Base-by-base conservation (phyloP, 2,329 filamentous ascomycete species). In the Teratosphaeria pseudoeucalypti region DNA sequence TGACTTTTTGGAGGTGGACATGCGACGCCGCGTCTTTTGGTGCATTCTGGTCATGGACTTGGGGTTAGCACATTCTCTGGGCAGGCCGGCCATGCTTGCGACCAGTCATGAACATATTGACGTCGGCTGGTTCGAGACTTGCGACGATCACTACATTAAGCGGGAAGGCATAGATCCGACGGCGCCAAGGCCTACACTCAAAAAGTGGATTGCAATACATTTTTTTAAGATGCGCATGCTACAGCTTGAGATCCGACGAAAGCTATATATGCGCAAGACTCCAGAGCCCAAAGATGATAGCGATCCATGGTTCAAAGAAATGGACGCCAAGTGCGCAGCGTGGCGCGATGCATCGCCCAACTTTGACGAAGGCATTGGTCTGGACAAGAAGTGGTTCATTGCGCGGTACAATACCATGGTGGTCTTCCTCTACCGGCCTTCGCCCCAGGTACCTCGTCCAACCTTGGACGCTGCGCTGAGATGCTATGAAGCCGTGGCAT, bases 221-320 rank as follows among this genome's bases (percentile, higher is more conserved):
- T 94, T 95, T 68, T 91, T 91, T 77, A 92, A 89, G 70, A 95
- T 96, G 90, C 82, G 90, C 58, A 75, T 95, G 60, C 78, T 92
- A 12, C 92, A 96, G 71, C 84, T 92, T 14, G 92, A 97, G 73
- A 94, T 96, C 52, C 82, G 91, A 60, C 84, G 91, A 60, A 87
- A 85, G 6, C 78, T 97, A 0, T 97, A 99, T 71, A 87, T 95
- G 66, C 87, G 86, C 73, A 94, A 94, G 73, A 82, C 87, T 53
- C 76, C 84, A 0, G 86, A 89, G 56, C 92, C 92, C 0, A 84
- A 83, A 57, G 83, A 87, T 69, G 90, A 96, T 68, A 81, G 84
- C 49, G 88, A 96, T 74, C 89, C 89, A 1, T 96, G 94, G 91
- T 96, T 95, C 69, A 74, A 80, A 27, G 79, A 86, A 47, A 95